These are phyloP conservation scores for Mortierella sp. DNA, from an alignment of 371 early-diverging fungal genomes.

Conservation along the genomic window DNA sequence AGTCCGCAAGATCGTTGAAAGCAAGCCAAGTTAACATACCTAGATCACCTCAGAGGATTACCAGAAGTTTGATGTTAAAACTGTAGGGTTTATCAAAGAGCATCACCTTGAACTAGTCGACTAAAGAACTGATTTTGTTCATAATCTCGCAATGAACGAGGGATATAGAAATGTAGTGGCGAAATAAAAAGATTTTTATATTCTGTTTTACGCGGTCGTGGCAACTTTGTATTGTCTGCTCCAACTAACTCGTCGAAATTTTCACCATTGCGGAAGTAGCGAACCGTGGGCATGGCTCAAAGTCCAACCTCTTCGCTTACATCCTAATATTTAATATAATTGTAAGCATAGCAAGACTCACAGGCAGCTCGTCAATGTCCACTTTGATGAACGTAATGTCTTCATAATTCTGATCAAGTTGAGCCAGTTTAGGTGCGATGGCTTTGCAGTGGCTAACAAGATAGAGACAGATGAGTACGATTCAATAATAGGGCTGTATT, in stretches of 20 bases:
- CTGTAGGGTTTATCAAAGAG: slow-evolving; percentile 15
- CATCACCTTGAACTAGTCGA: slow-evolving; percentile 19
- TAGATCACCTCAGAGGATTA: slow-evolving; percentile 34
- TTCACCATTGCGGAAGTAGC: slow-evolving; percentile 75
- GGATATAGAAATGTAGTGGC: too few relatives aligned
- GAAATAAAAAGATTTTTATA: background rate
- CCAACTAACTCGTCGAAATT: slow-evolving; percentile 80
- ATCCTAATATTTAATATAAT: slow-evolving; percentile 56
- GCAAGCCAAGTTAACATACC: slow-evolving; percentile 22
- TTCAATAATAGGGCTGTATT: too few relatives aligned
- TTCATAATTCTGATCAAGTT: slow-evolving; percentile 61
- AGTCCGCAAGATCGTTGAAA: slow-evolving; percentile 19
- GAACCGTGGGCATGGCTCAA: slow-evolving; percentile 93
- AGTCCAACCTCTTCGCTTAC: slow-evolving; percentile 76
- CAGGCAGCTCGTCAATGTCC: slow-evolving; percentile 77
- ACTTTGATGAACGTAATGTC: slow-evolving; percentile 82
- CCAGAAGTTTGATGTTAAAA: slow-evolving; percentile 14
- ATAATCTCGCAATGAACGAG: too few relatives aligned
- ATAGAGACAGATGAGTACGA: too few relatives aligned
- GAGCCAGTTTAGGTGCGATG: slow-evolving; percentile 80
- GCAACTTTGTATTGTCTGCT: slow-evolving; percentile 58
- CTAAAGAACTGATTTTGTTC: background rate
- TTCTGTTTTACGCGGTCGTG: too few relatives aligned
- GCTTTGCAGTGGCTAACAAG: slow-evolving; percentile 82
- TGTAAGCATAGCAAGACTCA: slow-evolving; percentile 14